Percentiles rank a stretch among this genome's conserved stretches.
These are phyloP conservation scores for Lachnellula occidentalis DNA, from an alignment of 2,329 filamentous ascomycete genomes.

Conservation along the genomic window DNA sequence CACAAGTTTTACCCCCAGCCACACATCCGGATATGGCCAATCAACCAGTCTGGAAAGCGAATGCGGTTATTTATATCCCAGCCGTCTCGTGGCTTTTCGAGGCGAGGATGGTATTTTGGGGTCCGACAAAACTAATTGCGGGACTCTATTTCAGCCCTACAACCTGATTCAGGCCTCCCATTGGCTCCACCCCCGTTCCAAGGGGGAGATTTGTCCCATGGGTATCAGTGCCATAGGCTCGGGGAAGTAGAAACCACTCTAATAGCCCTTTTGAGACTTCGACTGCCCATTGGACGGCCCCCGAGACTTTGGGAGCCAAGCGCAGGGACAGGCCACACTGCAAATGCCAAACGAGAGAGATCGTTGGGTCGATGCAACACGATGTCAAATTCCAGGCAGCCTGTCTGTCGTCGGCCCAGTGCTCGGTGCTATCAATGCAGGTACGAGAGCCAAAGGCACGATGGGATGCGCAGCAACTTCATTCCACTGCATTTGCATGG, in stretches of 20 bases:
- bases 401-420: neutral
- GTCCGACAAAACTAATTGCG: neutral
- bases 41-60: neutral
- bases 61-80: conserved; percentile 12
- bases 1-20: neutral
- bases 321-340: neutral
- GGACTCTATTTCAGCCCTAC: conserved; percentile 10
- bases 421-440: conserved; percentile 3
- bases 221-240: neutral
- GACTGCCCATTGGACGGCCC: too few species aligned
- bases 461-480: neutral
- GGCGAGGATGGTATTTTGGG: conserved; percentile 3
- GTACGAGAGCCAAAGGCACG: neutral
- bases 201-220: neutral
- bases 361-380: neutral
- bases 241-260: neutral
- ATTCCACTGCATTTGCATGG: neutral
- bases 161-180: neutral
- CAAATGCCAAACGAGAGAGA: neutral
- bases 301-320: neutral
- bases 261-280: too few species aligned
- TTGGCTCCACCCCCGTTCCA: neutral
- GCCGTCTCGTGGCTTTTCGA: conserved; percentile 1
- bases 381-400: neutral
- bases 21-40: conserved; percentile 6